Evolutionary conservation across 1,284 basidiomycete species (phyloP), one percentile per base, ranked within the genome.

Genomic region (Polyporus tsugae): DNA sequence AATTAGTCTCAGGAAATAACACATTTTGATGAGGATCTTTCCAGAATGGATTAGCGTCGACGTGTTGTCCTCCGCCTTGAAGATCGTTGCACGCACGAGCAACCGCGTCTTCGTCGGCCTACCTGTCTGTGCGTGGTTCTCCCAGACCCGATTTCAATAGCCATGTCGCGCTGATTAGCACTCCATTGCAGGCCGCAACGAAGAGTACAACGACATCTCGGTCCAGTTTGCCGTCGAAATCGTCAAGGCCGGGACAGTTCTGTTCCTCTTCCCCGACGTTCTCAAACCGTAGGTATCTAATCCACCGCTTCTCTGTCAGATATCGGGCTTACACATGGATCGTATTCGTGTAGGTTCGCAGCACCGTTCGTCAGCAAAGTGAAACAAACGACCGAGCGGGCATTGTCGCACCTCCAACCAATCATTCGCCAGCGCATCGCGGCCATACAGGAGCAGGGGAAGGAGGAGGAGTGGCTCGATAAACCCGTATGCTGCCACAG

Each of bases 191-290:
- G 80, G 80, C 68, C 78, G 80, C 10, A 72, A 82, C 52, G 73
- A 76, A 2, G 84, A 83, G 6, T 85, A 79, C 66, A 72, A 81
- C 0, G 74, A 78, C 19, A 72, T 83, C 5, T 79, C 80, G 49
- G 78, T 83, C 33, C 67, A 80, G 7, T 84, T 81, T 65, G 79
- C 85, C 0, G 72, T 80, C 41, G 77, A 82, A 55, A 78, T 84
- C 38, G 72, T 80, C 11, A 77, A 75, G 17, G 74, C 74, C 13
- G 78, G 78, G 0, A 67, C 70, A 19, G 70, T 80, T 29, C 77
- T 86, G 36, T 79, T 74, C 38, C 35, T 78, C 11, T 79, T 83
- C 64, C 85, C 85, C 0, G 62, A 65, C 7, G 75, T 82, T 61
- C 60, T 86, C 41, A 80, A 80, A 68, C 80, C 80, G 85, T 86